phyloP scores from a whole-genome alignment of 2,329 filamentous ascomycete genomes.

The Colletotrichum acutatum region DNA sequence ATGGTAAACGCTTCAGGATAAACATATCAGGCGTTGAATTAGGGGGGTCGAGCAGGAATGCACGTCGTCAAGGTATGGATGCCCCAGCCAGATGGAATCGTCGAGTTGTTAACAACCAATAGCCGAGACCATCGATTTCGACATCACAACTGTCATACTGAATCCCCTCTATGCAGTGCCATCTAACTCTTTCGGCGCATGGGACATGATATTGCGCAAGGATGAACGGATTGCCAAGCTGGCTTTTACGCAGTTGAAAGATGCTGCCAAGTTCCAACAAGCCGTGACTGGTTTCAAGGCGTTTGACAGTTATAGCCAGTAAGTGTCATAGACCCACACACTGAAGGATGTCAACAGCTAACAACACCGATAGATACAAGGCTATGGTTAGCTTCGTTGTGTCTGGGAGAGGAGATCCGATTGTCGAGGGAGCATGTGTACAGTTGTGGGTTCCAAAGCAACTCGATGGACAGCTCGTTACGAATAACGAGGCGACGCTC shows the following conservation, averaged over 20 bases:
- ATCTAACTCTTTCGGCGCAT: conserved; percentile 28
- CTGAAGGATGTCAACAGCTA: background rate
- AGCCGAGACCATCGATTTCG: conserved; percentile 44
- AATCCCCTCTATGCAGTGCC: conserved; percentile 43
- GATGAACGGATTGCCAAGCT: conserved; percentile 46
- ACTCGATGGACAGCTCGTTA: conserved; percentile 42
- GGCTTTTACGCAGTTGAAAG: conserved; percentile 40
- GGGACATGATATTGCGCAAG: conserved; percentile 44
- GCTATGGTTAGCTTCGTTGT: conserved; percentile 44
- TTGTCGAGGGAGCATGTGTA: conserved; percentile 43
- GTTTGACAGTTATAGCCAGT: conserved; percentile 42
- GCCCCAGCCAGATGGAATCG: too few relatives aligned
- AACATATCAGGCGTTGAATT: conserved; percentile 36
- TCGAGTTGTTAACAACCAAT: background rate
- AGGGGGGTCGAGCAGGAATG: background rate
- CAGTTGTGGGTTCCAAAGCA: conserved; percentile 47
- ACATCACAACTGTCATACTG: conserved; percentile 40
- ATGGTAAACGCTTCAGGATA: conserved; percentile 41
- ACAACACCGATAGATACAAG: conserved; percentile 25
- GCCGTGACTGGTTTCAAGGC: conserved; percentile 47
- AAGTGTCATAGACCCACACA: background rate
- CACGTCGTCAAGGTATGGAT: conserved; percentile 29
- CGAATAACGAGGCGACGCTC: conserved; percentile 19
- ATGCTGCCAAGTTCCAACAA: conserved; percentile 47
- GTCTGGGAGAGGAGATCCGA: conserved; percentile 33